phyloP scores from a whole-genome alignment of 2,329 filamentous ascomycete genomes.

The Pseudophaeomoniella oleicola region DNA sequence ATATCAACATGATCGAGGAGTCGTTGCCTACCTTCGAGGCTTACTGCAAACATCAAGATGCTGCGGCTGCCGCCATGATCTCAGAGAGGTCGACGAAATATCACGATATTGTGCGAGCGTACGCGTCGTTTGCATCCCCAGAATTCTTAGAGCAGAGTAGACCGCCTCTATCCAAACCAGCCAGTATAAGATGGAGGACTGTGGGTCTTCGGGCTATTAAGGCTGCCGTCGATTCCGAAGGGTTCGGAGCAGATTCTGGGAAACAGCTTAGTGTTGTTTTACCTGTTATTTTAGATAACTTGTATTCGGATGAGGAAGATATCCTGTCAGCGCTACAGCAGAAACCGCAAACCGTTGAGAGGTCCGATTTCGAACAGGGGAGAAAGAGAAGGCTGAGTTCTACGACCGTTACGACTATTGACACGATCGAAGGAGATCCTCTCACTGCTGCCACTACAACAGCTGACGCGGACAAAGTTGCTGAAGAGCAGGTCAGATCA shows the following conservation, averaged over 20 bases:
- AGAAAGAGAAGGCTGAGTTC: slow-evolving; percentile 60
- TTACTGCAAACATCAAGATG: slow-evolving; percentile 81
- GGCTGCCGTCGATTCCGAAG: slow-evolving; percentile 66
- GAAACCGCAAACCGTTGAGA: slow-evolving; percentile 54
- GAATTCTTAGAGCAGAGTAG: slow-evolving; percentile 26
- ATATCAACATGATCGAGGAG: slow-evolving; percentile 86
- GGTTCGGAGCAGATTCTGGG: slow-evolving; percentile 58
- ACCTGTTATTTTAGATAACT: slow-evolving; percentile 72
- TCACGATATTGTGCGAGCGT: slow-evolving; percentile 64
- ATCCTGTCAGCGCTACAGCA: slow-evolving; percentile 54
- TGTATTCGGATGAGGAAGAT: slow-evolving; percentile 60
- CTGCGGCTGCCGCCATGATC: slow-evolving; percentile 70
- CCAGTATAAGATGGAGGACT: slow-evolving; percentile 64
- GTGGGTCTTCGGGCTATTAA: slow-evolving; percentile 65
- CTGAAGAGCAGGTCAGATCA: slow-evolving; percentile 75
- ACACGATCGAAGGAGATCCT: slow-evolving; percentile 53
- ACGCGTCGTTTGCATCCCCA: slow-evolving; percentile 65
- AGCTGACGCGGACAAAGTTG: slow-evolving; percentile 74
- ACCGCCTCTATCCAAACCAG: slow-evolving; percentile 38
- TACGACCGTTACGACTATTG: slow-evolving; percentile 59
- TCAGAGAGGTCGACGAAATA: slow-evolving; percentile 72
- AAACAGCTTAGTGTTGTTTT: slow-evolving; percentile 66
- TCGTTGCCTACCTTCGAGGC: slow-evolving; percentile 74
- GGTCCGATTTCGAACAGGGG: slow-evolving; percentile 48
- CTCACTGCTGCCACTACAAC: slow-evolving; percentile 58